phyloP scores from a whole-genome alignment of 768 basidiomycete genomes.

The Pleurotus salmoneostramineus region DNA sequence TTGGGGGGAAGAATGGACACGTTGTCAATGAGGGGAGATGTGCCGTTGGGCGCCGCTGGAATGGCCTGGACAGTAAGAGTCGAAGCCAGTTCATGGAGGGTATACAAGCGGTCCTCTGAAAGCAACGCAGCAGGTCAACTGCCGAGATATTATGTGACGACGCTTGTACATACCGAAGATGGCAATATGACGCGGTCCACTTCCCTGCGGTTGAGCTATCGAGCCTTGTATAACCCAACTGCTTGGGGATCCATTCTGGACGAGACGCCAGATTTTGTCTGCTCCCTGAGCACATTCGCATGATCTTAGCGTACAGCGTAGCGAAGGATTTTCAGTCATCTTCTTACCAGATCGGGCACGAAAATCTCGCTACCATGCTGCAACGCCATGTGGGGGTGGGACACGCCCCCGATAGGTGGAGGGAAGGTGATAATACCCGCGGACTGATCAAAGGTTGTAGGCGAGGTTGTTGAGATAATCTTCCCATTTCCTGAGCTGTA shows the following conservation, averaged over 20 bases:
- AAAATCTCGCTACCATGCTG: slow-evolving; percentile 54
- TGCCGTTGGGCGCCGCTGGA: slow-evolving; percentile 47
- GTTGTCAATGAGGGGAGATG: slow-evolving; percentile 42
- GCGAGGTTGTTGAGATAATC: slow-evolving; percentile 47
- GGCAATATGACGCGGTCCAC: slow-evolving; percentile 56
- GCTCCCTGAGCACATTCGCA: slow-evolving; percentile 38
- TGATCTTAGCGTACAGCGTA: background rate
- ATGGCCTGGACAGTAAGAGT: slow-evolving; percentile 57
- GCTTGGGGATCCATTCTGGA: slow-evolving; percentile 34
- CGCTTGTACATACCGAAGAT: slow-evolving; percentile 23
- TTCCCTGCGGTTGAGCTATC: slow-evolving; percentile 58
- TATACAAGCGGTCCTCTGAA: slow-evolving; percentile 39
- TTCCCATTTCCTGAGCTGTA: slow-evolving; percentile 53
- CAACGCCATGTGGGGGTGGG: slow-evolving; percentile 67
- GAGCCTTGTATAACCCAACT: slow-evolving; percentile 53
- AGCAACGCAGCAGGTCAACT: background rate
- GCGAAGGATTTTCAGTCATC: background rate
- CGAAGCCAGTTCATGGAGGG: slow-evolving; percentile 51
- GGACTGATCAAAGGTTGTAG: slow-evolving; percentile 24
- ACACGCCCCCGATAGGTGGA: slow-evolving; percentile 31
- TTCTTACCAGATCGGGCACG: slow-evolving; percentile 59
- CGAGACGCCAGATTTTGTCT: slow-evolving; percentile 68
- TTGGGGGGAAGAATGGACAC: slow-evolving; percentile 46
- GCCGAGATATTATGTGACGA: background rate
- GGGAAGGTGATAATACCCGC: slow-evolving; percentile 54